Evolutionary conservation across 148 eudicot species (phyloP), one percentile per base, ranked within the genome.

Genomic region (Polygonum maritimum): DNA sequence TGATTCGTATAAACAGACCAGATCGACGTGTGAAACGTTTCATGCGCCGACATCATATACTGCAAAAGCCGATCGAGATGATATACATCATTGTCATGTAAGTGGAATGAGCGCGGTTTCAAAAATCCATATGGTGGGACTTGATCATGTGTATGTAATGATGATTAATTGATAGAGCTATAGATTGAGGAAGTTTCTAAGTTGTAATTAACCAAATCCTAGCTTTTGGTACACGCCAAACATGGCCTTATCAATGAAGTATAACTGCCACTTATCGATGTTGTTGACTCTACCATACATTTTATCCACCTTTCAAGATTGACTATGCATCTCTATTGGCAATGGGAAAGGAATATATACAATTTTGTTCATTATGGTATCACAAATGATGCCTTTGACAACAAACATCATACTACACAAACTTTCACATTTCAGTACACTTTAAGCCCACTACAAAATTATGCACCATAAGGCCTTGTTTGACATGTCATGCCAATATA

Each of bases 51-150:
- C 67, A 60, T 60, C 11, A 57, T 22, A 21, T 4, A 15, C 54
- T 16, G 33, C 65, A 57, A 16, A 8, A 55, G 21, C 62, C 26
- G 7, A 19, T 26, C 26, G 7, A 19, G 18, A 54, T 54, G 26
- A 55, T 7, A 55, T n/a, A 19, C n/a, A n/a, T 7, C 22, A 54
- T 13, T 12, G 3, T 48, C 52, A 48, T 55, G 62, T 39, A 6
- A 57, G 12, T 57, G 63, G 63, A 57, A 8, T 8, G 63, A 57
- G 10, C 63, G 63, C 63, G 40, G 39, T 31, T 14, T 63, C 39
- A 31, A 33, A 63, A 12, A 3, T 63, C 67, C 69, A 63, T 11
- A 11, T 67, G 71, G 71, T 67, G 71, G 71, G 71, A 67, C 45
- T 5, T 67, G 21, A 15, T 67, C 67, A 3, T 60, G 22, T 55